These are phyloP conservation scores for Diphasiastrum complanatum DNA, from an alignment of 83 land plant genomes.

Conservation along the genomic window DNA sequence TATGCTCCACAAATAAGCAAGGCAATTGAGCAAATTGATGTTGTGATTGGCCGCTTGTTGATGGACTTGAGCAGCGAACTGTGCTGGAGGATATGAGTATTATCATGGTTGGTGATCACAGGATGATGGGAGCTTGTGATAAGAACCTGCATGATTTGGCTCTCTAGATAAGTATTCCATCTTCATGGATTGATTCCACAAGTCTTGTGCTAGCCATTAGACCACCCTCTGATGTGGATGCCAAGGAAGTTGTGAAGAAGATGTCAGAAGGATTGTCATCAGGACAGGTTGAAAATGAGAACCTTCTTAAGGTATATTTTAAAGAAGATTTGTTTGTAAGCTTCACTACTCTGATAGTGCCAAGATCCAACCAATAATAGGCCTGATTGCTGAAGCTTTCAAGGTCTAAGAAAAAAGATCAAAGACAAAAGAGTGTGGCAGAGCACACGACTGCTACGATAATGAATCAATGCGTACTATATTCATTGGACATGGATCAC, in stretches of 20 bases:
- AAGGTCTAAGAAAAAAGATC: slow-evolving; percentile 62
- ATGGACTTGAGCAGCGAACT: slow-evolving; percentile 62
- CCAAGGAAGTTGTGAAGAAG: slow-evolving; percentile 43
- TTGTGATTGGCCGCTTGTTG: slow-evolving; percentile 63
- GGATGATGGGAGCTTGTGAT: slow-evolving; percentile 89
- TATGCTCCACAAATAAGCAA: slow-evolving; percentile 68
- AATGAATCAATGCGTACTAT: slow-evolving; percentile 81
- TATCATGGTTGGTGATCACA: slow-evolving; percentile 88
- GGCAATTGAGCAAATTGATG: slow-evolving; percentile 62
- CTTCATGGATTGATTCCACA: slow-evolving; percentile 56
- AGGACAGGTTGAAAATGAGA: slow-evolving; percentile 69
- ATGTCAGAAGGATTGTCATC: slow-evolving; percentile 62
- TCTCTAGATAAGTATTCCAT: slow-evolving; percentile 51
- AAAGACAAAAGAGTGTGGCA: slow-evolving; percentile 55
- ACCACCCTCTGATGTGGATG: slow-evolving; percentile 42
- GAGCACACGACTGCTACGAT: slow-evolving; percentile 90
- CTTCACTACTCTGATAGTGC: slow-evolving; percentile 63
- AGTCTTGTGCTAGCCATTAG: slow-evolving; percentile 64
- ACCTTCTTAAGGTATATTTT: slow-evolving; percentile 49
- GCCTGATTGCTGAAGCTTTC: slow-evolving; percentile 69
- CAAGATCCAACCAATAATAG: slow-evolving; percentile 74
- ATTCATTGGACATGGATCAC: slow-evolving; percentile 81
- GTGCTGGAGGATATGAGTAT: slow-evolving; percentile 72
- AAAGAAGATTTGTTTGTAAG: slow-evolving; percentile 72
- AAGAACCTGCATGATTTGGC: slow-evolving; percentile 69